A percentile compares a stretch with the other conserved stretches of the same genome.
These are phyloP conservation scores for Chaetomiaceae sp. DNA, from an alignment of 2,329 filamentous ascomycete species.

Conservation along the genomic window DNA sequence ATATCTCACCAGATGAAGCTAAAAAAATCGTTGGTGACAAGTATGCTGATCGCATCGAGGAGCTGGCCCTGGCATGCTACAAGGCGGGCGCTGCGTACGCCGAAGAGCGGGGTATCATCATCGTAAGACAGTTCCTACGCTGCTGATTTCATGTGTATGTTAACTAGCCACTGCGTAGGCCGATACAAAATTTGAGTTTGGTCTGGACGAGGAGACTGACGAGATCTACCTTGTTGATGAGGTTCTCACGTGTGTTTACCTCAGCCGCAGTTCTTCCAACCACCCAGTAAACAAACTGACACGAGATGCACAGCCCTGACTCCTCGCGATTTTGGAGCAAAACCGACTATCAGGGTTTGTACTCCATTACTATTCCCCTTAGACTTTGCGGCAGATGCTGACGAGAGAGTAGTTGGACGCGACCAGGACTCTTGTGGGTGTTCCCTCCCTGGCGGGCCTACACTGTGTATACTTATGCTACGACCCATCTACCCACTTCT, in stretches of 20 bases:
- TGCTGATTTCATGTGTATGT: too few relatives aligned
- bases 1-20: slow-evolving; percentile 69
- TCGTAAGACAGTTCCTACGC: slow-evolving; percentile 32
- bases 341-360: slow-evolving; percentile 55
- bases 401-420: slow-evolving; percentile 50
- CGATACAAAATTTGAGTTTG: slow-evolving; percentile 60
- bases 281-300: not conserved
- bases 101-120: slow-evolving; percentile 63
- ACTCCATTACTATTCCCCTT: not conserved
- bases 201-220: slow-evolving; percentile 58
- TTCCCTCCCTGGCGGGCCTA: not conserved
- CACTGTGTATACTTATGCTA: too few relatives aligned
- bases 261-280: too few relatives aligned
- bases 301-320: slow-evolving; percentile 49
- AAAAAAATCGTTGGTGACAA: slow-evolving; percentile 59
- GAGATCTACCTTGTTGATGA: slow-evolving; percentile 77
- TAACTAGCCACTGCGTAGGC: slow-evolving; percentile 42
- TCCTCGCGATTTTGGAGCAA: slow-evolving; percentile 83
- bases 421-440: slow-evolving; percentile 60
- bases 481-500: too few relatives aligned
- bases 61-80: slow-evolving; percentile 62
- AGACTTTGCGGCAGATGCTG: not conserved
- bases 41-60: slow-evolving; percentile 61
- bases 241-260: slow-evolving; percentile 57
- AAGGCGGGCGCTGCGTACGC: slow-evolving; percentile 59